phyloP scores from a whole-genome alignment of 768 basidiomycete genomes.

The Neoboletus subvelutipes region DNA sequence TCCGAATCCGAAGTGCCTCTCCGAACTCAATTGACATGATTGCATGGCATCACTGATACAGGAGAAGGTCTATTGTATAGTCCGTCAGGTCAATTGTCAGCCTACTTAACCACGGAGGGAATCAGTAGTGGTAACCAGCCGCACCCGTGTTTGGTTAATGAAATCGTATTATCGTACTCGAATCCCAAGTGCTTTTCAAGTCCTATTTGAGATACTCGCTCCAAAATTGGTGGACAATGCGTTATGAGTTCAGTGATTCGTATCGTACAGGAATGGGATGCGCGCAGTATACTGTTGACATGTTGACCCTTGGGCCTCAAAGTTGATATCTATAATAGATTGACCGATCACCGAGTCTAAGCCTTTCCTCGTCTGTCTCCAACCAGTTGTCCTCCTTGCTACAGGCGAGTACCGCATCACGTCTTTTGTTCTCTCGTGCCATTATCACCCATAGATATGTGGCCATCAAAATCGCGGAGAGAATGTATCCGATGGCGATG shows the following conservation, averaged over 20 bases:
- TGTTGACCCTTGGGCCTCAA: conserved; percentile 6
- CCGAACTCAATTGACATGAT: too few species aligned
- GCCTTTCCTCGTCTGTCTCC: conserved; percentile 23
- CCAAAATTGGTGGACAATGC: neutral
- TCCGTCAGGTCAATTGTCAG: neutral
- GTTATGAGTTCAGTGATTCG: neutral
- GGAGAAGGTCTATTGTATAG: too few species aligned
- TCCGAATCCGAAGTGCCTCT: too few species aligned
- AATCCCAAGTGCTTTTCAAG: neutral
- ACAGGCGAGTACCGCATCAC: conserved; percentile 31
- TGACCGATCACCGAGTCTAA: conserved; percentile 31
- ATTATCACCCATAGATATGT: conserved; percentile 48
- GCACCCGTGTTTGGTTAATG: neutral
- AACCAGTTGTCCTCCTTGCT: conserved; percentile 6
- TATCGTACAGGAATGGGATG: neutral
- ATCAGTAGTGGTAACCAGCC: too few species aligned
- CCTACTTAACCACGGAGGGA: neutral
- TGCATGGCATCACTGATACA: too few species aligned
- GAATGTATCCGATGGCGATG: conserved; percentile 58
- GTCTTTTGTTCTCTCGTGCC: conserved; percentile 48
- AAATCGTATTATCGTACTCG: neutral
- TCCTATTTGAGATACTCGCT: neutral
- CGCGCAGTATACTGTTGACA: neutral
- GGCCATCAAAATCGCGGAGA: conserved; percentile 46
- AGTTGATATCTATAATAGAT: conserved; percentile 30